Evolutionary conservation across 23 red algal species (phyloP), one percentile per base, ranked within the genome.

Genomic region (Gracilaria domingensis): DNA sequence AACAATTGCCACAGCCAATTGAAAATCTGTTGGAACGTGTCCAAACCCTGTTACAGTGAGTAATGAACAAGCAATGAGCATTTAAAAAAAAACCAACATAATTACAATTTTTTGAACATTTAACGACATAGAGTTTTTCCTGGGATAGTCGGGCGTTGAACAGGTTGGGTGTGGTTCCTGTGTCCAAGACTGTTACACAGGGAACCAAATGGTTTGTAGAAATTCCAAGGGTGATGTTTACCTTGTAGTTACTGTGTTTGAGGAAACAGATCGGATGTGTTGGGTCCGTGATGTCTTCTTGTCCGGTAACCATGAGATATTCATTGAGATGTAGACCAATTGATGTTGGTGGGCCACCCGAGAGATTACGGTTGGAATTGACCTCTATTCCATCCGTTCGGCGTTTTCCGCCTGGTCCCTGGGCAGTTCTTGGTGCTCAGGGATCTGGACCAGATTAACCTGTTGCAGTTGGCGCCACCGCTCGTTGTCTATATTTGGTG

Each of bases 211-310:
- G 65, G 65, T 70, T 70, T 70, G 25, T 38, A 70, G 65, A 24
- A 70, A 70, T 11, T 17, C 35, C 35, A 36, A 70, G 65, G 65
- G 65, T 70, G 65, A 33, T 35, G 65, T 70, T 70, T 70, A 70
- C 65, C 28, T 70, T 70, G 35, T 70, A 70, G 65, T 70, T 70
- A 70, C 65, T 34, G 65, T 70, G 23, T 38, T 34, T 70, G 13
- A 34, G 65, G 16, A 34, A 70, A 25, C 28, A 70, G 4, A 70
- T 70, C 42, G 42, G 42, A 4, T 45, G 5, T 7, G 42, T 45
- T 4, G 35, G 25, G 25, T 25, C 13, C 1, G 13, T 70, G 3
- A 4, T 33, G 30, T 34, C 6, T 38, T 25, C 35, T 9, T 35
- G 3, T 38, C 30, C 13, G 5, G 35, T 45, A 45, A 45, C 65